phyloP scores from a whole-genome alignment of 2,329 filamentous ascomycete species.

The Chalaropsis ovoidea region DNA sequence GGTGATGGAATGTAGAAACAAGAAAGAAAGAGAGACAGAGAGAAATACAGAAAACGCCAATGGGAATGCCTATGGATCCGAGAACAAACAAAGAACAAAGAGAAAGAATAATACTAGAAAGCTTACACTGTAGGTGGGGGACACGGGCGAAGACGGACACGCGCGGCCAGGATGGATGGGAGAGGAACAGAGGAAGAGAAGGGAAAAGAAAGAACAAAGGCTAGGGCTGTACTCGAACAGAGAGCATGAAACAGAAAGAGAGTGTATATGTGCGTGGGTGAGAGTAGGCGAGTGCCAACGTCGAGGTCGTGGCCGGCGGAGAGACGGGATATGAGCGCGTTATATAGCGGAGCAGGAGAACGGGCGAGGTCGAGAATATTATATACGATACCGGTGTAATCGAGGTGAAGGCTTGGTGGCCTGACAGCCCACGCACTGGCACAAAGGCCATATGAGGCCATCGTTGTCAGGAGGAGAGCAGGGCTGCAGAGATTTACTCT shows the following conservation, averaged over 20 bases:
- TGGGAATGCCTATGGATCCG: constrained; percentile 1
- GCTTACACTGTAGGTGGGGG: constrained; percentile 1
- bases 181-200: not conserved
- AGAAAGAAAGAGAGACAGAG: not conserved
- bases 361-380: not conserved
- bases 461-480: not conserved
- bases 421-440: too few species aligned
- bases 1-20: not conserved
- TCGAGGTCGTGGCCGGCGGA: not conserved
- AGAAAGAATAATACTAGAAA: constrained; percentile 1
- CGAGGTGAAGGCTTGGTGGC: too few species aligned
- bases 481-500: not conserved
- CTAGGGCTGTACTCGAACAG: not conserved
- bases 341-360: not conserved
- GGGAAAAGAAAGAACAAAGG: not conserved
- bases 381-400: not conserved
- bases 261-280: not conserved
- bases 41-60: not conserved
- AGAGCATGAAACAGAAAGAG: not conserved
- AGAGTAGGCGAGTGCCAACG: not conserved
- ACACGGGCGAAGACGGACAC: not conserved
- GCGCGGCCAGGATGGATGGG: not conserved
- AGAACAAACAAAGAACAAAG: not conserved
- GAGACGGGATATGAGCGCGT: not conserved
- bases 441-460: too few species aligned